A percentile compares a stretch with the other conserved stretches of the same genome.
Evolutionary conservation across 164 flowering plant species (phyloP).

Genomic region (Stephania yunnanensis): DNA sequence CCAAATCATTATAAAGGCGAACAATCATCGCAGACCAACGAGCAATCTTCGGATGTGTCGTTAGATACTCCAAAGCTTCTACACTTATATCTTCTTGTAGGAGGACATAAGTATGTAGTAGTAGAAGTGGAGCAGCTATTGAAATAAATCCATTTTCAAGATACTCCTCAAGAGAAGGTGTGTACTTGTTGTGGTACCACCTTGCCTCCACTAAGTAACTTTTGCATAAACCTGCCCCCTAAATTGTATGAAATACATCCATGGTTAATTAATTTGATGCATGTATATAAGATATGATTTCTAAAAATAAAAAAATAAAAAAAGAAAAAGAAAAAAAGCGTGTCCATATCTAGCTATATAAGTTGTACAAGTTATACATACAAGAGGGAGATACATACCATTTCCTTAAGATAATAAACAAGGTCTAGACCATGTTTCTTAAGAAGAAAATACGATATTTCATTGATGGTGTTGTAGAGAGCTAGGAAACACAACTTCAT

Average conservation of each 20-base stretch:
- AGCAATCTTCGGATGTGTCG: conserved; percentile 17
- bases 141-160: conserved; percentile 38
- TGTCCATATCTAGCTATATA: no score
- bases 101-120: conserved; percentile 26
- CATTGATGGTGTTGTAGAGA: conserved; percentile 35
- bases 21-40: conserved; percentile 29
- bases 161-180: conserved; percentile 40
- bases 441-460: conserved; percentile 28
- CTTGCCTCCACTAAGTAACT: conserved; percentile 37
- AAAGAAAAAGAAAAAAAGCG: neutral
- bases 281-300: neutral
- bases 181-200: conserved; percentile 29
- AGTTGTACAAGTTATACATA: no score
- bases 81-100: conserved; percentile 3
- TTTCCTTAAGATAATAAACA: conserved; percentile 19
- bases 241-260: neutral
- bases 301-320: no score
- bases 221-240: conserved; percentile 47
- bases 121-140: conserved; percentile 17
- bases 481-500: conserved; percentile 41
- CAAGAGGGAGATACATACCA: conserved; percentile 14
- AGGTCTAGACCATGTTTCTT: conserved; percentile 21
- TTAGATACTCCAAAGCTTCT: conserved; percentile 7
- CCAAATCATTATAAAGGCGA: conserved; percentile 35
- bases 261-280: neutral